phyloP scores from a whole-genome alignment of 495 filamentous ascomycete species.

The Astrothelium subdiscretum region DNA sequence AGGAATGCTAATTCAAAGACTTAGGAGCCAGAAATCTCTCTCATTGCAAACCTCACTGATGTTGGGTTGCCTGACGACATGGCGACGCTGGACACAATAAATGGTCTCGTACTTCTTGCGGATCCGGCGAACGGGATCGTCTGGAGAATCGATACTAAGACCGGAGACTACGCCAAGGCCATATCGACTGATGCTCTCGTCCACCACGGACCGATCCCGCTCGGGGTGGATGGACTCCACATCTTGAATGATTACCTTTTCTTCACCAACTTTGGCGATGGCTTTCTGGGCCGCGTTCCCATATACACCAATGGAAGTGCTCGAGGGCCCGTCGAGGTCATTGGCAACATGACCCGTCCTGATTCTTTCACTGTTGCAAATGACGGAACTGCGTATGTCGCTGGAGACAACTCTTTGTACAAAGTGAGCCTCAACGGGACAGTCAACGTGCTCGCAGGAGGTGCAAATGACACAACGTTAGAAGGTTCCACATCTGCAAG shows the following conservation, averaged over 20 bases:
- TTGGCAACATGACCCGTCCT: neutral
- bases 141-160: constrained; percentile 31
- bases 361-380: constrained; percentile 6
- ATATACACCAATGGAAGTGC: constrained; percentile 20
- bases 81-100: constrained; percentile 16
- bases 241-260: constrained; percentile 24
- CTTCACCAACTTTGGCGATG: constrained; percentile 26
- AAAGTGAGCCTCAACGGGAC: neutral
- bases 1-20: neutral
- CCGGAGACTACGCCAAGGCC: constrained; percentile 26
- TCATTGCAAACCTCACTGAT: constrained; percentile 4
- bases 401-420: neutral
- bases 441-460: constrained; percentile 7
- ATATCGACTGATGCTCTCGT: constrained; percentile 32
- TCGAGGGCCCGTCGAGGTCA: neutral
- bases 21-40: neutral
- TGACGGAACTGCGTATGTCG: constrained; percentile 4
- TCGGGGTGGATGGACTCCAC: constrained; percentile 32
- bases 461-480: constrained; percentile 2
- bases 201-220: constrained; percentile 15
- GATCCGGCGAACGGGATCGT: constrained; percentile 33
- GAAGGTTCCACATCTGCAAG: constrained; percentile 6
- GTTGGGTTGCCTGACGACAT: constrained; percentile 29
- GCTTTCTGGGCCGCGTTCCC: constrained; percentile 22
- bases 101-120: constrained; percentile 22